phyloP scores from a whole-genome alignment of 257 asterid genomes.

The Schizonepeta tenuifolia region DNA sequence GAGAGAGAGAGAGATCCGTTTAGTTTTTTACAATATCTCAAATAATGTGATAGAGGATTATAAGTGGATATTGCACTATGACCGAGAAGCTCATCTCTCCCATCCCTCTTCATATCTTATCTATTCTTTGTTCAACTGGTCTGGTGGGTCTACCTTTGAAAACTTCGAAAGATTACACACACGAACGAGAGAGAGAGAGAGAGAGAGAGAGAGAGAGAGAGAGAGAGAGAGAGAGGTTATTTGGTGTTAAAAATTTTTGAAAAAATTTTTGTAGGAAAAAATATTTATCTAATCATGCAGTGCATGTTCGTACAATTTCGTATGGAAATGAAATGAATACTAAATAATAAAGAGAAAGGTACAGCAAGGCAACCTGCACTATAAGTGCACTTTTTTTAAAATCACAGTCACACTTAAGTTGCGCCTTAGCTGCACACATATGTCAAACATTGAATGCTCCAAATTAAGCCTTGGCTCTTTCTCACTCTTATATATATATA shows the following conservation, averaged over 20 bases:
- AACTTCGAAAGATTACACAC: slow-evolving; percentile 45
- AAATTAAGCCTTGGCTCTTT: slow-evolving; percentile 33
- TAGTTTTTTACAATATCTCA: slow-evolving; percentile 46
- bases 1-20: slow-evolving; percentile 9
- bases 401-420: slow-evolving; percentile 45
- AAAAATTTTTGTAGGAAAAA: background rate
- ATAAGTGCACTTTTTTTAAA: slow-evolving; percentile 33
- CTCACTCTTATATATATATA: slow-evolving; percentile 56
- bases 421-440: slow-evolving; percentile 53
- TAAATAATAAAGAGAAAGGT: slow-evolving; percentile 37
- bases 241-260: slow-evolving; percentile 14
- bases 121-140: slow-evolving; percentile 52
- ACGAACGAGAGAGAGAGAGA: slow-evolving; percentile 18
- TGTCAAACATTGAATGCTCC: slow-evolving; percentile 49
- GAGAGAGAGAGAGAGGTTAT: slow-evolving; percentile 27
- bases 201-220: slow-evolving; percentile 28
- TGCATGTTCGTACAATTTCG: slow-evolving; percentile 86
- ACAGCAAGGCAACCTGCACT: slow-evolving; percentile 54
- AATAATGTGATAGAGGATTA: slow-evolving; percentile 35
- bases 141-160: slow-evolving; percentile 50
- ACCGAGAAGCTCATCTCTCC: slow-evolving; percentile 71
- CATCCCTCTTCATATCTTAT: slow-evolving; percentile 70
- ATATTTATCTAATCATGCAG: slow-evolving; percentile 38
- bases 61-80: slow-evolving; percentile 68
- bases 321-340: slow-evolving; percentile 40